Evolutionary conservation across 169 alveolate genomes (phyloP), one percentile per base, ranked within the genome.

Genomic region (Plasmodium malariae): DNA sequence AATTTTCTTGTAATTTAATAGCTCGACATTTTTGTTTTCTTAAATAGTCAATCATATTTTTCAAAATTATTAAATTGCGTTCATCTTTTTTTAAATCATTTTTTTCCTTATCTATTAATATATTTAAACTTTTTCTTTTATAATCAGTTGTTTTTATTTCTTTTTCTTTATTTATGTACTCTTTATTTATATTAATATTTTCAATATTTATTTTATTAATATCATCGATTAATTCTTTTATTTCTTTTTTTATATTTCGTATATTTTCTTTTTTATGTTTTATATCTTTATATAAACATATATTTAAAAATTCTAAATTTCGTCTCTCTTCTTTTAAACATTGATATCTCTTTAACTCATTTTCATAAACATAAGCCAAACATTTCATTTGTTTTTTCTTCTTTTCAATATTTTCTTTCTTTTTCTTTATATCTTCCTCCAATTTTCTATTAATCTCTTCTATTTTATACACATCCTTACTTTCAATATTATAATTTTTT

Each of bases 271-370:
- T 83, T 54, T 83, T 83, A 83, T 83, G 37, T 54, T 69, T 65
- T 54, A 83, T 83, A 30, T 83, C 91, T 68, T 83, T 83, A 37
- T 83, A 83, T 11, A 83, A 43, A 68, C 91, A 83, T 26, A 83
- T 30, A 59, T 83, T 69, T 37, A 83, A 14, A 54, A 83, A 83
- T 45, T 83, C 91, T 4, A 83, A 37, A 24, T 83, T 83, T n/a
- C 91, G 48, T 83, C 91, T 67, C 17, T 83, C 86, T 26, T 83
- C 91, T 30, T 83, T 83, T n/a, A 83, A 45, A 21, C 86, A 83
- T n/a, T 83, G 86, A 54, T 83, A 67, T 49, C 54, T 83, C 54
- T 83, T 83, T 68, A 83, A 60, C 43, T 83, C 91, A 32, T 24
- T 36, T 51, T 83, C 86, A 45, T 83, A 83, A 5, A 83, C 65